Evolutionary conservation across 75 land plant genomes (phyloP), one percentile per base, ranked within the genome.

Genomic region (Cryptomeria japonica): DNA sequence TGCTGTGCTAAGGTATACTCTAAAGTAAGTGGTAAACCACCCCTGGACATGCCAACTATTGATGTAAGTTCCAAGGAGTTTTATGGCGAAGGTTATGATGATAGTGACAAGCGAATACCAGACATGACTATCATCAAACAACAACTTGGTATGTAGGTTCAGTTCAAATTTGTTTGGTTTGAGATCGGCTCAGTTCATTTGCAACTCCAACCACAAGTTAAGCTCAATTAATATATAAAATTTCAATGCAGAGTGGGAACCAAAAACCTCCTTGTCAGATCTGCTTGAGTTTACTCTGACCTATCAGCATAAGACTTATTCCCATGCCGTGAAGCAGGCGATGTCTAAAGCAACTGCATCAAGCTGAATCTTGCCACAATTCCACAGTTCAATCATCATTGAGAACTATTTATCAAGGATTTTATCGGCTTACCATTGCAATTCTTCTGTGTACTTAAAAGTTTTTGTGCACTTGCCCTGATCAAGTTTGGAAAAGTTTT

Each of bases 51-150:
- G 37, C 96, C 99, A 14, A 97, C 99, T 2, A 87, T 98, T 80
- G 97, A 98, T 88, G 93, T 98, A 38, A 95, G 95, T 92, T 98
- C 99, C 18, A 92, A 97, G 89, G 99, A 98, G 87, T 98, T 98
- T 80, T 98, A 98, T 86, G 99, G 99, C n/a, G 99, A 94, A 85
- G 99, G 97, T 15, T 98, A 98, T 89, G 99, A 98, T 90, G 99
- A 98, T 86, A 97, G 99, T 92, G 99, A 97, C 88, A 97, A 93
- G 92, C 90, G 99, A 68, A 98, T 97, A 92, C 99, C 99, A 61
- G 99, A 98, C 90, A 98, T 98, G 99, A 97, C 98, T 86, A 95
- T 97, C n/a, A 97, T 97, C 91, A 98, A 95, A 85, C 91, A 49
- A 88, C 99, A 97, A 84, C 98, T 97, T 85, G 98, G 99, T 97